These are phyloP conservation scores for Massariosphaeria phaeospora DNA, from an alignment of 495 filamentous ascomycete species.

Conservation along the genomic window DNA sequence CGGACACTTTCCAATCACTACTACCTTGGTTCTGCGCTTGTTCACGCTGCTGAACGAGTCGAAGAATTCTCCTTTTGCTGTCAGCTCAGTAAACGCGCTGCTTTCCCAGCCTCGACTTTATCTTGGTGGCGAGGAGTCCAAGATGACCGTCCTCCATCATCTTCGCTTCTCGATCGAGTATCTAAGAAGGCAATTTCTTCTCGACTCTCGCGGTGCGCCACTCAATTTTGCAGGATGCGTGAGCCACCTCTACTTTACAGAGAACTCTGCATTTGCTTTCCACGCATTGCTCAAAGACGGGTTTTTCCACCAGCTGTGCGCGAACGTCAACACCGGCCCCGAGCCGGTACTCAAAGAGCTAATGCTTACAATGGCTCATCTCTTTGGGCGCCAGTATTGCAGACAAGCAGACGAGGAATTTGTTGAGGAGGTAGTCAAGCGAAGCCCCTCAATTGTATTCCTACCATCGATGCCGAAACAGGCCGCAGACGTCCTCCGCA, in stretches of 20 bases:
- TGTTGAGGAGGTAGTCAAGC: constrained; percentile 44
- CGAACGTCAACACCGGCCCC: constrained; percentile 43
- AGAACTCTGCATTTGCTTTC: constrained; percentile 67
- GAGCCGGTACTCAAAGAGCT: constrained; percentile 45
- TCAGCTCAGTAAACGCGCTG: constrained; percentile 57
- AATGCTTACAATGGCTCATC: constrained; percentile 62
- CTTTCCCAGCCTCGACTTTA: constrained; percentile 65
- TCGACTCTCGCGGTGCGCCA: constrained; percentile 55
- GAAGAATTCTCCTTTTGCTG: constrained; percentile 54
- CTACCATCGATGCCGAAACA: constrained; percentile 57
- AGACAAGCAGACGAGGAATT: constrained; percentile 44
- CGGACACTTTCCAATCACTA: constrained; percentile 74
- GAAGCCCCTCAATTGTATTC: constrained; percentile 55
- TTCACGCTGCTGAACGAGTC: constrained; percentile 63
- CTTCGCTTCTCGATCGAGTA: constrained; percentile 78
- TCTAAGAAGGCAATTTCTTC: constrained; percentile 60
- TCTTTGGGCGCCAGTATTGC: constrained; percentile 57
- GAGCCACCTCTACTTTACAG: constrained; percentile 67
- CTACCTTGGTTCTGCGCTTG: constrained; percentile 64
- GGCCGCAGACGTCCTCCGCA: constrained; percentile 50
- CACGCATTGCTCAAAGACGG: constrained; percentile 64
- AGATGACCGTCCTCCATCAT: constrained; percentile 66
- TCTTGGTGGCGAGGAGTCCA: constrained; percentile 57
- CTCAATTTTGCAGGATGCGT: constrained; percentile 64
- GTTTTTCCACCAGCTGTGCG: constrained; percentile 61